Percentiles rank a stretch among this genome's conserved stretches.
These are phyloP conservation scores for Schizophyllum commune DNA, from an alignment of 1,284 basidiomycete species.

Conservation along the genomic window DNA sequence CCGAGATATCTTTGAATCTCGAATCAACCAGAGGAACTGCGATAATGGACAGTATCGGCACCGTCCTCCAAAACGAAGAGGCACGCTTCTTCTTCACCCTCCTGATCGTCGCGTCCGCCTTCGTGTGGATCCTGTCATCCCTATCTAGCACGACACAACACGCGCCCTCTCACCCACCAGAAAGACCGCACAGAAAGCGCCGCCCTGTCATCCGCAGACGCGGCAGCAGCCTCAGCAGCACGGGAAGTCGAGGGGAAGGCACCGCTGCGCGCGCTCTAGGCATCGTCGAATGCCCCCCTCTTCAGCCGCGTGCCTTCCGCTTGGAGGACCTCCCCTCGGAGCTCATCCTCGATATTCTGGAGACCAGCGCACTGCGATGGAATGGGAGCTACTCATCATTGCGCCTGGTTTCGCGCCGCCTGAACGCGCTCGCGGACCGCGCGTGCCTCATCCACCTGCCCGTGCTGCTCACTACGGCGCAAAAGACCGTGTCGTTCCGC, in stretches of 20 bases:
- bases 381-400: background rate
- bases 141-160: background rate
- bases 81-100: background rate
- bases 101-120: background rate
- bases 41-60: background rate
- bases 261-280: background rate
- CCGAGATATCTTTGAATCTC: background rate
- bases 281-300: background rate
- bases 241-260: background rate
- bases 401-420: background rate
- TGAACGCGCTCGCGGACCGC: background rate
- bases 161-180: background rate
- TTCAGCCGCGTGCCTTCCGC: background rate
- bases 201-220: background rate
- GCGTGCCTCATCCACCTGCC: slow-evolving; percentile 2
- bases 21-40: background rate
- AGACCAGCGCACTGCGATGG: background rate
- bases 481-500: slow-evolving; percentile 9
- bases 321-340: background rate
- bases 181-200: background rate
- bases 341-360: background rate
- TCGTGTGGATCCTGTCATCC: background rate
- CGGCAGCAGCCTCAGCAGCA: background rate
- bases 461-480: slow-evolving; percentile 2
- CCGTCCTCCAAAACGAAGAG: background rate